Conservation (phyloP, 768 basidiomycete genomes). For the Boletellus emodensis region DNA sequence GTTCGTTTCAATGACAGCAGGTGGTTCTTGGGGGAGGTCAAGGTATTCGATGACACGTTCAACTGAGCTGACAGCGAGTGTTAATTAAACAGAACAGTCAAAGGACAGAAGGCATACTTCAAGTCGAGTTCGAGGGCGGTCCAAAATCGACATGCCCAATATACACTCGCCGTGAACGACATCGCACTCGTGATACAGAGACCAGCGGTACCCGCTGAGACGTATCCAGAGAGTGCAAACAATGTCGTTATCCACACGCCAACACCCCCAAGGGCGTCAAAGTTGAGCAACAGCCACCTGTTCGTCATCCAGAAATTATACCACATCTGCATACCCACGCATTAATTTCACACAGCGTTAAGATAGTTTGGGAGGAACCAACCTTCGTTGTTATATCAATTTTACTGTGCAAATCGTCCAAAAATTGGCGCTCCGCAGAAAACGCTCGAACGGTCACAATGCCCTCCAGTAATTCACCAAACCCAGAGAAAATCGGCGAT, state of each 20-base stretch:
- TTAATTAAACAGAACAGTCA: conserved; percentile 5
- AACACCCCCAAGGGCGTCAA: conserved; percentile 71
- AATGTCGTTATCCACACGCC: conserved; percentile 73
- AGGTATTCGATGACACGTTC: conserved; percentile 92
- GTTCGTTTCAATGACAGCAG: conserved; percentile 64
- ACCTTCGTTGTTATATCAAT: conserved; percentile 79
- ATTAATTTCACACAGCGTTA: neutral
- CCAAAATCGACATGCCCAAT: conserved; percentile 49
- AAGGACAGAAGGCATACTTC: conserved; percentile 47
- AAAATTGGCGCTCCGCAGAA: conserved; percentile 73
- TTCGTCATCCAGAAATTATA: conserved; percentile 89
- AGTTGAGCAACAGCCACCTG: conserved; percentile 79
- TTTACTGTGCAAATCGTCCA: conserved; percentile 68
- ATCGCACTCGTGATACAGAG: conserved; percentile 75
- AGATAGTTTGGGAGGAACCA: neutral
- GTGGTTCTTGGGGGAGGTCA: conserved; percentile 83
- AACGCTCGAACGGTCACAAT: conserved; percentile 94
- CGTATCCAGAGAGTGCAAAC: conserved; percentile 63
- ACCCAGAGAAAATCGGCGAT: conserved; percentile 81
- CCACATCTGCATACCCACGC: conserved; percentile 53
- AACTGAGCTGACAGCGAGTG: conserved; percentile 54
- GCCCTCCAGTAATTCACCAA: conserved; percentile 78
- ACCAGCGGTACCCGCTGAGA: conserved; percentile 60
- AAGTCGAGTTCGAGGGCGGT: conserved; percentile 67
- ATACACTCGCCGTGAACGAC: conserved; percentile 50